Evolutionary conservation across 1,284 basidiomycete species (phyloP), one percentile per base, ranked within the genome.

Genomic region (Trichosporon asahii): DNA sequence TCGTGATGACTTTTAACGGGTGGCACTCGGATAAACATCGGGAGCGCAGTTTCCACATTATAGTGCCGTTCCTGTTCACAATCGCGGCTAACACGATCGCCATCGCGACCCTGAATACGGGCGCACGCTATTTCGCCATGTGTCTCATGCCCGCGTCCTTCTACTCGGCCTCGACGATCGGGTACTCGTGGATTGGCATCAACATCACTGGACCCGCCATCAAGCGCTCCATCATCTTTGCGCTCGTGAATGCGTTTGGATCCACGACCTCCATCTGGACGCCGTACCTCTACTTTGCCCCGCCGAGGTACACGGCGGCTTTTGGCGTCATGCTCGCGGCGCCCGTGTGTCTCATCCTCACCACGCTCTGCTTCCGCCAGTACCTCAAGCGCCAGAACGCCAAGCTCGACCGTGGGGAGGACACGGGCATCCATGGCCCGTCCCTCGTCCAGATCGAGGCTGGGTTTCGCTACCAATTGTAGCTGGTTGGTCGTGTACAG

Each of bases 21-120:
- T 77, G 73, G 74, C 77, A 79, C 70, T 79, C 77, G 18, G 82
- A 82, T 75, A 78, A 79, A 72, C 79, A 73, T 64, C 74, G 74
- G 23, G 77, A 80, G 65, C 77, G 81, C 40, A 21, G 70, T 18
- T 66, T 66, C 40, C 72, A 74, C 71, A 53, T 73, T 29, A 61
- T 69, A 49, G n/a, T 21, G 2, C 70, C 75, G 2, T 69, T 74
- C 27, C 2, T 37, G 23, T 15, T 89, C 25, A 90, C 90, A 15
- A 88, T 90, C 63, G 65, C 90, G n/a, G 91, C 91, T 5, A 92
- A 92, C 79, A 76, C 90, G 64, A 88, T 94, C 66, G 89, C 91
- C 1, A 86, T 90, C 68, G 70, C 80, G 0, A 83, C 83, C 0
- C 77, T 79, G 61, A 76, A 74, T 27, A 75, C 73, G 3, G 83